phyloP scores from a whole-genome alignment of 1,284 basidiomycete genomes.

The Cutaneotrichosporon cavernicola region DNA sequence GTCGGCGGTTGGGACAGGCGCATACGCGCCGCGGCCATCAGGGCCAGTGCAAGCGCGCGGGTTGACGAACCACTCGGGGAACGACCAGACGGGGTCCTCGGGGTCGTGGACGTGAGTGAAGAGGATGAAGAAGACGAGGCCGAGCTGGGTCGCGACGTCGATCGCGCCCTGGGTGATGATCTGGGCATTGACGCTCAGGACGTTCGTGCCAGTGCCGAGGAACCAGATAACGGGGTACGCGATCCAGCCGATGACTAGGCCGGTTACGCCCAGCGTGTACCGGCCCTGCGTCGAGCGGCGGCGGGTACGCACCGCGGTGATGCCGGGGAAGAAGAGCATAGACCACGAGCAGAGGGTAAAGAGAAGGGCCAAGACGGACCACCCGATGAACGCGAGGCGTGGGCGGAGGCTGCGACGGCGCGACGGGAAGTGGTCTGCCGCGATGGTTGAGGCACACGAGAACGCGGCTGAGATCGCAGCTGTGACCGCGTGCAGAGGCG shows the following conservation, averaged over 20 bases:
- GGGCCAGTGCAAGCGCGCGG: conserved; percentile 29
- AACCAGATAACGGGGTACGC: conserved; percentile 47
- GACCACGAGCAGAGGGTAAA: conserved; percentile 33
- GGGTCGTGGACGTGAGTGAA: conserved; percentile 44
- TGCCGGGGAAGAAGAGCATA: conserved; percentile 40
- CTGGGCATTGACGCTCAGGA: conserved; percentile 44
- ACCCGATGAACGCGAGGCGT: conserved; percentile 21
- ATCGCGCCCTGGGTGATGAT: conserved; percentile 49
- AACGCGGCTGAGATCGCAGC: conserved; percentile 40
- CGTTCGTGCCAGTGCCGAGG: conserved; percentile 42
- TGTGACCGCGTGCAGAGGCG: conserved; percentile 29
- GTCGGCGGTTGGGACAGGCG: conserved; percentile 31
- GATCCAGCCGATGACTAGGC: conserved; percentile 40
- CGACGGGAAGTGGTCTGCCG: conserved; percentile 2
- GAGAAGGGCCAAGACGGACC: conserved; percentile 35
- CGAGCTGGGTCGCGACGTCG: conserved; percentile 47
- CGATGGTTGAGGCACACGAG: conserved; percentile 22
- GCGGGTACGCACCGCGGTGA: conserved; percentile 36
- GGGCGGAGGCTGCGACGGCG: conserved; percentile 12
- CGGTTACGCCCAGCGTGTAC: conserved; percentile 38
- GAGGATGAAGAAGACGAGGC: conserved; percentile 49
- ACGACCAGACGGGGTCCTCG: conserved; percentile 42
- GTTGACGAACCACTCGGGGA: conserved; percentile 49
- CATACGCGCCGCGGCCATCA: conserved; percentile 47
- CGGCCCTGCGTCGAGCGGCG: conserved; percentile 38